Conservation (phyloP, 768 basidiomycete genomes). For the Xanthoconium stramineum region DNA sequence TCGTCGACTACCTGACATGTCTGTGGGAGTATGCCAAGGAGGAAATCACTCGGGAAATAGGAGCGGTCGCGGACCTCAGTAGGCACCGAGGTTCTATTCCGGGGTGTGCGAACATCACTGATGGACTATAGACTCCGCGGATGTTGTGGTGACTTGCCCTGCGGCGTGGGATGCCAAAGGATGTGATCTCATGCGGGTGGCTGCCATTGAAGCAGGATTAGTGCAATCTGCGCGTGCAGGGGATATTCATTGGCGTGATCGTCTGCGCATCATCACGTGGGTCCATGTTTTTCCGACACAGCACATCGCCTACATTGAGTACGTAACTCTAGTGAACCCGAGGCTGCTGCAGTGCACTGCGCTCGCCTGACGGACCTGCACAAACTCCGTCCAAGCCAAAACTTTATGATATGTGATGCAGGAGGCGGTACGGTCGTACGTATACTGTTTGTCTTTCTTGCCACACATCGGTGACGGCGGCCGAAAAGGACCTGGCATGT, state of each 20-base stretch:
- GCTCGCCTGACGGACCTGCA: constrained; percentile 79
- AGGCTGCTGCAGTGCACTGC: constrained; percentile 91
- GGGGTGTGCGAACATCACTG: not conserved
- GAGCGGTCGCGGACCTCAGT: constrained; percentile 84
- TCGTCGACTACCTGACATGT: constrained; percentile 78
- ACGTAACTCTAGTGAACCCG: constrained; percentile 48
- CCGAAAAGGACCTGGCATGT: constrained; percentile 42
- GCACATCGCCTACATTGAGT: not conserved
- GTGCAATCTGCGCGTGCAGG: constrained; percentile 69
- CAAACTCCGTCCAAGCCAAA: constrained; percentile 74
- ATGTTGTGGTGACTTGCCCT: constrained; percentile 84
- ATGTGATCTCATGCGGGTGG: constrained; percentile 81
- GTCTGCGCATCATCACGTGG: constrained; percentile 78
- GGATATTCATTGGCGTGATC: constrained; percentile 74
- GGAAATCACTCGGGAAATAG: constrained; percentile 84
- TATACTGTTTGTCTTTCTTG: constrained; percentile 14
- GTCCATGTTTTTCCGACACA: constrained; percentile 5
- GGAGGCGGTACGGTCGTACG: constrained; percentile 76
- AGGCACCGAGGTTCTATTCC: constrained; percentile 22
- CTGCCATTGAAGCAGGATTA: constrained; percentile 76
- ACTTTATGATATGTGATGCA: constrained; percentile 90
- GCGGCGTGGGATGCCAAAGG: constrained; percentile 90
- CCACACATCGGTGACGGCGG: constrained; percentile 1
- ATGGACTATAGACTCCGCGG: constrained; percentile 60
- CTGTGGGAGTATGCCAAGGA: constrained; percentile 87